A percentile compares a stretch with the other conserved stretches of the same genome.
Evolutionary conservation across 1,139 yeast species (phyloP).

Genomic region (Zygosaccharomyces pseudobailii): DNA sequence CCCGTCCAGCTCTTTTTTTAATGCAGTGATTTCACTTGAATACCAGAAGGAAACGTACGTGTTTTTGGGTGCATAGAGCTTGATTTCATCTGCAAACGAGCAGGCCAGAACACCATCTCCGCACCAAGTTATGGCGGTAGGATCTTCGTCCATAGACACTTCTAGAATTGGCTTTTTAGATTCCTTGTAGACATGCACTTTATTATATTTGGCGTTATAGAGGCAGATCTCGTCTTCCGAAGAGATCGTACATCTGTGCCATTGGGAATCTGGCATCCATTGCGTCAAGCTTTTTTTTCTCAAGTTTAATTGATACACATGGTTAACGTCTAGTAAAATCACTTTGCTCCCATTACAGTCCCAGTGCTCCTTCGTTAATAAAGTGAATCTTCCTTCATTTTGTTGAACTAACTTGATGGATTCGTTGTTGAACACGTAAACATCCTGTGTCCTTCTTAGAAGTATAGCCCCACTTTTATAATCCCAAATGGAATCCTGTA

Average conservation of each 20-base stretch:
- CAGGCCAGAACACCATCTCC: constrained; percentile 74
- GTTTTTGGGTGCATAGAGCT: constrained; percentile 68
- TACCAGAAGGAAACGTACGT: constrained; percentile 43
- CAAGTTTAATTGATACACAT: constrained; percentile 17
- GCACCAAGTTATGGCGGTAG: constrained; percentile 67
- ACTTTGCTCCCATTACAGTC: constrained; percentile 17
- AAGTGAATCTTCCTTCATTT: constrained; percentile 21
- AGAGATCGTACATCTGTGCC: constrained; percentile 48
- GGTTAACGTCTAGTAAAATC: constrained; percentile 24
- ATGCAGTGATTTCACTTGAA: constrained; percentile 38
- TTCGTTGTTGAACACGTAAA: constrained; percentile 14
- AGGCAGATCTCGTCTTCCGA: constrained; percentile 61
- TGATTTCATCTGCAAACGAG: constrained; percentile 54
- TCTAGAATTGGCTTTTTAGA: constrained; percentile 50
- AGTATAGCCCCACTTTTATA: constrained; percentile 22
- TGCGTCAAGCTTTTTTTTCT: constrained; percentile 13
- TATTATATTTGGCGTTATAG: constrained; percentile 41
- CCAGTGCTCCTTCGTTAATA: constrained; percentile 33
- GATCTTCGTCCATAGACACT: constrained; percentile 38
- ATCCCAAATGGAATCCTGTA: constrained; percentile 29
- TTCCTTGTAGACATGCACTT: constrained; percentile 50
- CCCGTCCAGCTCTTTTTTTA: constrained; percentile 64
- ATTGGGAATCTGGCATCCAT: constrained; percentile 47
- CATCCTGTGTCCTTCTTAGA: constrained; percentile 21
- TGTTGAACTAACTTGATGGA: constrained; percentile 17